Evolutionary conservation across 2,329 filamentous ascomycete species (phyloP).

Genomic region (Claviceps arundinis): DNA sequence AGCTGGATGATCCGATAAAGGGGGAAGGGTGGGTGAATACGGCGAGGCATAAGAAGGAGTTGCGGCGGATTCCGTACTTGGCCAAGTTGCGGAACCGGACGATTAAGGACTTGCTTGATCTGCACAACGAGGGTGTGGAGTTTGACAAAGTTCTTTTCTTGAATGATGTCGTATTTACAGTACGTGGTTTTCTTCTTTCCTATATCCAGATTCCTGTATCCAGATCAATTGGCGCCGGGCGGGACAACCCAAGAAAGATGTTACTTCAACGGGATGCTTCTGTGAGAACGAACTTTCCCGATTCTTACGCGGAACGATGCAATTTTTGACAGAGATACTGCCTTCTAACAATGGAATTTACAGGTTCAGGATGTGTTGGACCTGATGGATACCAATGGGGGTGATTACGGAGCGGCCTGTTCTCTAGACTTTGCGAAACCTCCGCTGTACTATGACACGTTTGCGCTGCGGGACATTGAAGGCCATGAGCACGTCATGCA

Average conservation of each 20-base stretch:
- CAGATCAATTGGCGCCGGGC: no score
- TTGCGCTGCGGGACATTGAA: constrained; percentile 41
- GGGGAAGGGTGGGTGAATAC: constrained; percentile 51
- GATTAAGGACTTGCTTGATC: constrained; percentile 42
- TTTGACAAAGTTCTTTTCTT: constrained; percentile 49
- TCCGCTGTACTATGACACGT: constrained; percentile 47
- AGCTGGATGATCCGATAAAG: constrained; percentile 30
- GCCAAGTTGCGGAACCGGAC: constrained; percentile 49
- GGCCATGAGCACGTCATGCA: constrained; percentile 38
- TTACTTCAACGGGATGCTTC: no score
- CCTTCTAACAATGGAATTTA: no score
- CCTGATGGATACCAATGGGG: constrained; percentile 42
- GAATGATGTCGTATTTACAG: constrained; percentile 50
- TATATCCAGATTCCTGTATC: background rate
- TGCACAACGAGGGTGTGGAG: constrained; percentile 33
- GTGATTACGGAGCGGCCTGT: constrained; percentile 48
- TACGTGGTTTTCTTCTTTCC: constrained; percentile 12
- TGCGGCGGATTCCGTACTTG: constrained; percentile 57
- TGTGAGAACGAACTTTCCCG: no score
- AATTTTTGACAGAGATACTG: no score
- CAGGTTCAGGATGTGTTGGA: constrained; percentile 41
- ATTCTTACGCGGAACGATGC: no score
- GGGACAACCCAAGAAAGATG: no score
- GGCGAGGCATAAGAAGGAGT: constrained; percentile 35
- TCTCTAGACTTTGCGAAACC: constrained; percentile 44